Evolutionary conservation across 2,329 filamentous ascomycete species (phyloP).

Genomic region (Ramularia collo-cygni): DNA sequence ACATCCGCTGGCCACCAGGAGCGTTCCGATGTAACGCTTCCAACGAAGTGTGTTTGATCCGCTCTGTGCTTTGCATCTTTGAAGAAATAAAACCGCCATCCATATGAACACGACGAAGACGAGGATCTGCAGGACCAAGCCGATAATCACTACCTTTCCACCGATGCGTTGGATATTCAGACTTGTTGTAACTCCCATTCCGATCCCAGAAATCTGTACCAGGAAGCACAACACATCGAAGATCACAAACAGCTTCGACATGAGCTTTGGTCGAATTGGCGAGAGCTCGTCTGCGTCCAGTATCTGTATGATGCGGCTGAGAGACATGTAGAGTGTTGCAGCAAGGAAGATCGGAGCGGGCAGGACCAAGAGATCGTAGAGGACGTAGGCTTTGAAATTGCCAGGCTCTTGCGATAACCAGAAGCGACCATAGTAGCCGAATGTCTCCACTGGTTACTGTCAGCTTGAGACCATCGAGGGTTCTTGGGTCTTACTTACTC

Average conservation of each 20-base stretch:
- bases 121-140: conserved; percentile 52
- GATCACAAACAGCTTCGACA: conserved; percentile 50
- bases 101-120: conserved; percentile 52
- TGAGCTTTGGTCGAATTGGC: conserved; percentile 37
- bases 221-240: conserved; percentile 50
- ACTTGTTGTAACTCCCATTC: conserved; percentile 21
- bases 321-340: conserved; percentile 42
- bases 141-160: conserved; percentile 49
- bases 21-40: conserved; percentile 31
- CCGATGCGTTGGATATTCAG: conserved; percentile 30
- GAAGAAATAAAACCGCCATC: conserved; percentile 45
- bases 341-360: conserved; percentile 42
- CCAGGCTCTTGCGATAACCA: conserved; percentile 32
- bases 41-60: conserved; percentile 24
- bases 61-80: conserved; percentile 21
- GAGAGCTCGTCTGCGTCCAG: conserved; percentile 26
- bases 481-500: conserved; percentile 21
- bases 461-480: neutral
- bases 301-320: conserved; percentile 33
- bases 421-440: conserved; percentile 36
- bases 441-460: conserved; percentile 32
- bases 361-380: conserved; percentile 37
- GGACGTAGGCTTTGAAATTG: conserved; percentile 35
- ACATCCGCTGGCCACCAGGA: conserved; percentile 35
- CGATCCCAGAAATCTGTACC: conserved; percentile 43